Evolutionary conservation across 371 early-diverging fungal genomes (phyloP), one percentile per base, ranked within the genome.

Genomic region (Cokeromyces recurvatus): DNA sequence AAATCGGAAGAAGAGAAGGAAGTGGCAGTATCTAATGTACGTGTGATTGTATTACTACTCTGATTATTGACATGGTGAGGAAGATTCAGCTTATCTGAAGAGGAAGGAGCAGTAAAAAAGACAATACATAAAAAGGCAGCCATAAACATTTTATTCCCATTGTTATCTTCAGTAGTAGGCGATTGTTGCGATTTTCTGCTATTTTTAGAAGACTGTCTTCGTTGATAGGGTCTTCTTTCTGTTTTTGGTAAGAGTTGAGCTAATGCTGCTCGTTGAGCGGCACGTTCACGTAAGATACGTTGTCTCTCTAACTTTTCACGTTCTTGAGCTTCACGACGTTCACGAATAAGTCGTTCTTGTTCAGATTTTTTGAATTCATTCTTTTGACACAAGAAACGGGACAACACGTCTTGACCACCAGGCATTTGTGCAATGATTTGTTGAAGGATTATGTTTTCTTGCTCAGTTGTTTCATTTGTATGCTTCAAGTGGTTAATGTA

Each of bases 401-500:
- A 38, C 8, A 67, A 54, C 16, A 62, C 44, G 16, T 76, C 69
- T 16, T 56, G 41, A 12, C 77, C 82, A 35, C 81, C 79, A 2
- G 78, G 77, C 34, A 82, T 56, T 7, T 72, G 68, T 23, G 65
- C 63, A 40, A 80, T 47, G 17, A 82, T 64, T 22, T 67, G 69
- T 16, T 66, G 58, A 16, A 82, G 55, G 10, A 66, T 55, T 3
- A 52, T 56, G 22, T 80, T 79, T 52, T 82, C 81, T n/a, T 55
- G 52, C 43, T 74, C 61, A 11, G 74, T 43, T 29, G 51, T 53
- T 25, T 72, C 63, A 47, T 83, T 81, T 43, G 55, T 69, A 5
- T 73, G 65, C 32, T 83, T 79, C 24, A 92, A 66, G 41, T 84
- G 69, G 27, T 79, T 68, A 44, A 92, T 91, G 56, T 92, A 91